These are phyloP conservation scores for Ophiostoma angusticollis DNA, from an alignment of 2,329 filamentous ascomycete species.

Conservation along the genomic window DNA sequence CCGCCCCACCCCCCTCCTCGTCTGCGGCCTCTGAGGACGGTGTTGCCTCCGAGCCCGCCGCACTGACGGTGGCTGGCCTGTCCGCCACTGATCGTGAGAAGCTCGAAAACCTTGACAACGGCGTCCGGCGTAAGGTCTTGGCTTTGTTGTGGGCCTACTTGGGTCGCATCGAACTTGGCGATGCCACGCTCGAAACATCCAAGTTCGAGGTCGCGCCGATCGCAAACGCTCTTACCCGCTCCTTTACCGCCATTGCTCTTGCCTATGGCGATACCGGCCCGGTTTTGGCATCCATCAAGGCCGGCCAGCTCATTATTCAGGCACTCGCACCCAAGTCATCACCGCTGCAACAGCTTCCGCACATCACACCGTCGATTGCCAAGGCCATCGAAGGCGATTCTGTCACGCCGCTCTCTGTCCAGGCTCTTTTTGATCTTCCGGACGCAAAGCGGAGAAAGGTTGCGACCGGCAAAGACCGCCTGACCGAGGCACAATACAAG, in stretches of 20 bases:
- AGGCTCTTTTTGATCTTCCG: conserved; percentile 78
- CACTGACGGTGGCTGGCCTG: conserved; percentile 32
- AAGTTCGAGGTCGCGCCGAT: conserved; percentile 86
- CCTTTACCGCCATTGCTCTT: conserved; percentile 75
- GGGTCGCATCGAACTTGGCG: conserved; percentile 73
- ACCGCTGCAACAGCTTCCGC: conserved; percentile 80
- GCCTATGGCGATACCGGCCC: conserved; percentile 76
- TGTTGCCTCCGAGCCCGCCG: conserved; percentile 22
- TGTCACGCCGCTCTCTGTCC: conserved; percentile 63
- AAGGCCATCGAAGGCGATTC: conserved; percentile 61
- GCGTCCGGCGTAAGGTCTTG: conserved; percentile 70
- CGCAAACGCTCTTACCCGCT: conserved; percentile 71
- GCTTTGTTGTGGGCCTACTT: conserved; percentile 92
- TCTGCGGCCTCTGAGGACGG: not conserved
- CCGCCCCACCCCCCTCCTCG: conserved; percentile 44
- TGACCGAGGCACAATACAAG: conserved; percentile 65
- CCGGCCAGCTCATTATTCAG: conserved; percentile 80
- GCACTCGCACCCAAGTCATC: conserved; percentile 72
- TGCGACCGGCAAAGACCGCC: conserved; percentile 54
- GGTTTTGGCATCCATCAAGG: conserved; percentile 67
- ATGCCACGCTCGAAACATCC: conserved; percentile 62
- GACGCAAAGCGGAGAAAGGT: conserved; percentile 60
- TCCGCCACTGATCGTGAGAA: conserved; percentile 61
- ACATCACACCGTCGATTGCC: conserved; percentile 59
- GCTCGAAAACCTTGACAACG: conserved; percentile 69